Conservation (phyloP, 2,329 filamentous ascomycete genomes). For the Akanthomyces uredinophilus region DNA sequence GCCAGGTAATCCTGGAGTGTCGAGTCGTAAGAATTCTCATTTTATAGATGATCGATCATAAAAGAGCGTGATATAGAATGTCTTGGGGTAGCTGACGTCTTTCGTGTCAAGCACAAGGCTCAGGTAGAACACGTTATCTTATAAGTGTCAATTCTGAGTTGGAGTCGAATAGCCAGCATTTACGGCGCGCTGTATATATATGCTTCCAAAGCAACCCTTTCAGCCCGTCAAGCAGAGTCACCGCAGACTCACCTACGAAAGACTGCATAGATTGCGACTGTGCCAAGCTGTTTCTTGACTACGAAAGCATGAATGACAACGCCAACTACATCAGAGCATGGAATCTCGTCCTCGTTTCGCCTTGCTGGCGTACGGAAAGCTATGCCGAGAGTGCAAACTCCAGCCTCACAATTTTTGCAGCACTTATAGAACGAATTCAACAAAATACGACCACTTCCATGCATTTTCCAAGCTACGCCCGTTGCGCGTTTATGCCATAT, state of each 20-base stretch:
- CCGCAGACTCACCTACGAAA: not conserved
- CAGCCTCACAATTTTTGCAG: not conserved
- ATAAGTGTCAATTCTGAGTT: not conserved
- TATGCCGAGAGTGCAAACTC: not conserved
- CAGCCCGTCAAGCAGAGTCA: not conserved
- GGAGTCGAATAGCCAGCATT: no score
- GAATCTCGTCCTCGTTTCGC: not conserved
- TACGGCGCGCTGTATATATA: not conserved
- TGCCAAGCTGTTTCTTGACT: not conserved
- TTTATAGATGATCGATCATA: not conserved
- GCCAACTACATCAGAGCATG: not conserved
- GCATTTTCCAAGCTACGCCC: not conserved
- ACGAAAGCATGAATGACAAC: not conserved
- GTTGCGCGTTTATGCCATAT: not conserved
- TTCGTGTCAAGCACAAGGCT: not conserved
- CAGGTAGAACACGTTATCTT: not conserved
- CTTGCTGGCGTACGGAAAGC: not conserved
- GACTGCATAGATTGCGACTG: not conserved
- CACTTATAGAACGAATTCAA: not conserved
- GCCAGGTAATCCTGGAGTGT: conserved; percentile 1
- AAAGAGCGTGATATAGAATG: not conserved
- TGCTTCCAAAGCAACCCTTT: not conserved
- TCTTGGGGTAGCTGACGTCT: not conserved
- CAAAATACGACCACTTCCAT: not conserved
- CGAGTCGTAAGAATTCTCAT: not conserved